Percentiles rank a stretch among this genome's conserved stretches.
Evolutionary conservation across 768 basidiomycete genomes (phyloP).

Genomic region (Tulasnella sp.): DNA sequence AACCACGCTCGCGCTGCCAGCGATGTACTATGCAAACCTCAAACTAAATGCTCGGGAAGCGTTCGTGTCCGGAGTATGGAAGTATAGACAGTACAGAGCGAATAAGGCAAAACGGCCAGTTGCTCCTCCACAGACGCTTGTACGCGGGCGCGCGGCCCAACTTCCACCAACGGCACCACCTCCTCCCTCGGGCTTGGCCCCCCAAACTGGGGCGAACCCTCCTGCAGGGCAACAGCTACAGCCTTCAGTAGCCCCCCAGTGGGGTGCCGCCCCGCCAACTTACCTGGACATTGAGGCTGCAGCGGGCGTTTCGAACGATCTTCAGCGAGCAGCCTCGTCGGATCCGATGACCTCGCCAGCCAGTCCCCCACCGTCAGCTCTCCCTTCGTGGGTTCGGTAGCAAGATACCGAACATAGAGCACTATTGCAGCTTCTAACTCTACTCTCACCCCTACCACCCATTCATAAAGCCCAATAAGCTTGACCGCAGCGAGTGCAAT

Average conservation of each 20-base stretch:
- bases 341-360: neutral
- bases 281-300: neutral
- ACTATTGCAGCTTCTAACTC: neutral
- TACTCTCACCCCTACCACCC: neutral
- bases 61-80: neutral
- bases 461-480: too few species aligned
- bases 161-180: neutral
- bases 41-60: neutral
- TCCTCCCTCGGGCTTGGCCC: neutral
- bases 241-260: neutral
- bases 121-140: neutral
- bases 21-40: neutral
- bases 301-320: neutral
- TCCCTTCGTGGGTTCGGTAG: neutral
- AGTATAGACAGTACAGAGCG: neutral
- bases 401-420: neutral
- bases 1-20: neutral
- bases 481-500: too few species aligned
- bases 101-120: neutral
- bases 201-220: neutral
- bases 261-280: neutral
- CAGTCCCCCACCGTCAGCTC: neutral
- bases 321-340: neutral
- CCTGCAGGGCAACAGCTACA: neutral
- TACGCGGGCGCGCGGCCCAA: neutral